phyloP scores from a whole-genome alignment of 1,284 basidiomycete genomes.

The Amylostereum areolatum region DNA sequence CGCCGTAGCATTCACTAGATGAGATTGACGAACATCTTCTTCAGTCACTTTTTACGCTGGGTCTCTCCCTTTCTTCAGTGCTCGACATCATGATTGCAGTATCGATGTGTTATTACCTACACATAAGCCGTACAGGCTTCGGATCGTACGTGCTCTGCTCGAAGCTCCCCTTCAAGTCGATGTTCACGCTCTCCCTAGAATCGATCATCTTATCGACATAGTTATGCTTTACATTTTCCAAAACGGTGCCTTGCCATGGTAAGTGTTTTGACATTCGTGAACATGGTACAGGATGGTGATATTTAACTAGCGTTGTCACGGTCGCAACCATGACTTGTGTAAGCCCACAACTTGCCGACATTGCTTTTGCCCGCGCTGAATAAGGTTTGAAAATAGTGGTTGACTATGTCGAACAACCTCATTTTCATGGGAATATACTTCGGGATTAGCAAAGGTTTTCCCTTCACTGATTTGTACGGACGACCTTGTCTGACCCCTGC shows the following conservation, averaged over 20 bases:
- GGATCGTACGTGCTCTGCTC: slow-evolving; percentile 6
- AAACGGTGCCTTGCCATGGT: slow-evolving; percentile 46
- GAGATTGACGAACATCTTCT: too few species aligned
- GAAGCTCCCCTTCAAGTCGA: too few species aligned
- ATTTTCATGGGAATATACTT: not conserved
- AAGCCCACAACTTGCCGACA: not conserved
- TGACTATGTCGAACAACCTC: not conserved
- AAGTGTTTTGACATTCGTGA: slow-evolving; percentile 4
- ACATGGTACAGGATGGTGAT: not conserved
- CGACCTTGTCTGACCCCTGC: not conserved
- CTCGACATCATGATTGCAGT: slow-evolving; percentile 44
- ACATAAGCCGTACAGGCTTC: slow-evolving; percentile 26
- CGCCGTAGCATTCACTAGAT: too few species aligned
- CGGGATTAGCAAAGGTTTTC: not conserved
- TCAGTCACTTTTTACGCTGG: slow-evolving; percentile 46
- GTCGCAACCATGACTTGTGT: not conserved
- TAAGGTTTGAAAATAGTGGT: not conserved
- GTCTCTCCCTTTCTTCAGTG: slow-evolving; percentile 39
- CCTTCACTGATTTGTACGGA: not conserved
- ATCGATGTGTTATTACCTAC: slow-evolving; percentile 38
- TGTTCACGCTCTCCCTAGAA: slow-evolving; percentile 20
- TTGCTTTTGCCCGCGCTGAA: not conserved
- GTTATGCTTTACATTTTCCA: slow-evolving; percentile 50
- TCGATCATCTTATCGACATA: slow-evolving; percentile 42
- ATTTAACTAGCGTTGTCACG: not conserved